These are phyloP conservation scores for Lagenaria siceraria DNA, from an alignment of 306 rosid species.

Conservation along the genomic window DNA sequence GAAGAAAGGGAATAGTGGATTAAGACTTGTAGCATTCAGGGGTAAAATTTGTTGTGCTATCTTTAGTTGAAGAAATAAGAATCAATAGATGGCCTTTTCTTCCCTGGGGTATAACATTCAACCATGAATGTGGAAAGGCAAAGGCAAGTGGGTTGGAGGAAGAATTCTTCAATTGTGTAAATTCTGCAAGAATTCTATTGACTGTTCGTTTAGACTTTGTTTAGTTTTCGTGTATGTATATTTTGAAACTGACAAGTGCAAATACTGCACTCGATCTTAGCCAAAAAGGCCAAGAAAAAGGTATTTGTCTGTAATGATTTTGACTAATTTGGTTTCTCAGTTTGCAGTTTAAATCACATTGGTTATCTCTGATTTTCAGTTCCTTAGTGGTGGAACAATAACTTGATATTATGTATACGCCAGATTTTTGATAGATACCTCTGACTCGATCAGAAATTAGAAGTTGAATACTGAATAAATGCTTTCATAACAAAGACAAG, in stretches of 20 bases:
- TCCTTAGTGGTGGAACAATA: no score
- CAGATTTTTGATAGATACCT: no score
- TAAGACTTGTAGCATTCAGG: no score
- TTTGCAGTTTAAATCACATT: not conserved
- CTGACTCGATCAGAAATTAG: no score
- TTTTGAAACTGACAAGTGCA: no score
- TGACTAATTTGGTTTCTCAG: not conserved
- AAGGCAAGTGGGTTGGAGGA: not conserved
- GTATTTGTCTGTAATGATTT: not conserved
- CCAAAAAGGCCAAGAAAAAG: no score
- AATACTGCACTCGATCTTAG: no score
- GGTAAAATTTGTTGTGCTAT: no score
- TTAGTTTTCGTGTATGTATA: not conserved
- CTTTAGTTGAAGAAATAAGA: not conserved
- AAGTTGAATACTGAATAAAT: no score
- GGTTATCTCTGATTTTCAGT: no score
- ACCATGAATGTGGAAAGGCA: not conserved
- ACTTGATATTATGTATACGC: no score
- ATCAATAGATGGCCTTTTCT: not conserved
- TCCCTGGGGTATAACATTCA: not conserved
- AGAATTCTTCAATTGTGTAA: not conserved
- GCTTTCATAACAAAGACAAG: not conserved
- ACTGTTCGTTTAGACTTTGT: not conserved
- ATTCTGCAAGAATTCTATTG: no score
- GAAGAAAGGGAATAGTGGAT: not conserved